Evolutionary conservation across 2,329 filamentous ascomycete species (phyloP), one percentile per base, ranked within the genome.

Genomic region (Nemania serpens): DNA sequence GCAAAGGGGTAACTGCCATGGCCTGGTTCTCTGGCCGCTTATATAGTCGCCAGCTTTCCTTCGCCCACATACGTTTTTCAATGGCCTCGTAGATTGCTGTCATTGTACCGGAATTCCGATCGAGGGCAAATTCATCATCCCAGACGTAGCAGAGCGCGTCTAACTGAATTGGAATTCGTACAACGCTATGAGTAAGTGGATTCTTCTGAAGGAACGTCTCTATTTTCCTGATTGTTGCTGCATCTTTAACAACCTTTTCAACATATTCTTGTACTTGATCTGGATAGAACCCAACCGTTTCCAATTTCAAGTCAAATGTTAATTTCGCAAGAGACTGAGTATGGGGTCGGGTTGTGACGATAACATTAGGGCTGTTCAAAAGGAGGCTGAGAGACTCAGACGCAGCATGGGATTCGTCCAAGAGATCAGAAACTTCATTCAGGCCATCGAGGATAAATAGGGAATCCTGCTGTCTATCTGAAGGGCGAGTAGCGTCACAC

Each of bases 111-210:
- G 66, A 68, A 7, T 3, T 29, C 17, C 15, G 12, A 37, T 5
- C 7, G 3, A 6, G 33, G 9, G 6, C 10, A 6, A 1, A 11
- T 10, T 18, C 20, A 17, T 68, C 58, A 0, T 62, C 61, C 76
- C 76, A 79, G n/a, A 56, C 73, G 49, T 68, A 76, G 59, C 77
- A 80, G 18, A 81, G 59, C 1, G 78, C 78, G 69, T 80, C 78
- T 1, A 81, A 68, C 53, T 76, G 76, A 59, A 81, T 76, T 0
- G 77, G 79, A 47, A 80, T 79, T 18, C 71, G 75, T 4, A 76
- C 70, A 33, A 81, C 70, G 5, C 66, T 70, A 48, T 74, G 62
- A 9, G 80, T 68, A 5, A 77, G 65, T 58, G 20, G 55, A 61
- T 74, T 72, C 0, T 59, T 9, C 47, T 74, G 9, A n/a, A 80